Base-by-base conservation (phyloP, 192 early-diverging fungal genomes). In the Linnemannia exigua region DNA sequence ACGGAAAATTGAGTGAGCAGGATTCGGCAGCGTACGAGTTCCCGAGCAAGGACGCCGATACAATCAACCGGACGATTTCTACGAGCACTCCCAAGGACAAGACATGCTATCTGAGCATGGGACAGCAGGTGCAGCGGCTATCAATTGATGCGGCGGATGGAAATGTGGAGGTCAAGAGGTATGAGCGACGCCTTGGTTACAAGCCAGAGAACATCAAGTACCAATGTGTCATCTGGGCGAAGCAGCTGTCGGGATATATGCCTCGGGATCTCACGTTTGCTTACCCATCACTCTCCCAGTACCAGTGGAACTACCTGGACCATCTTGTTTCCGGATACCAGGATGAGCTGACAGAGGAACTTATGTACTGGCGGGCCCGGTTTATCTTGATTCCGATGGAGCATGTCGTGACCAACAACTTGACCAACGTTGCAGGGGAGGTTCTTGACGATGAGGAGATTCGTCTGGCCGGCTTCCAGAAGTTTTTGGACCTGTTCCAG, bases 221-320 rank as follows among this genome's bases (percentile, higher is more conserved):
- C 89, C 88, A 89, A 33, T 97, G 94, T 89, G 91, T 90, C 17
- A 92, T 99, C 48, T 98, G 98, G 97, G 94, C 96, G 36, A 96
- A 94, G 80, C 89, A 95, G 78, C 87, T 90, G 52, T 67, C 81
- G 20, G 88, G 84, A 5, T 99, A 98, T 81, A 52, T 84, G 63
- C 79, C 88, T 1, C 87, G 93, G 38, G 79, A 74, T 0, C 87
- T 95, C 19, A 88, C 77, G 1, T 99, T 99, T 74, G 72, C 77
- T 8, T 98, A 99, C 87, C 94, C 98, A 20, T 87, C 87, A 16
- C 77, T 95, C 28, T 87, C 93, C 6, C 90, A 93, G 54, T 97
- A 98, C 86, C 94, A 95, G 46, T 99, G 98, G 98, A 99, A 98
- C 79, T 96, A 94, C 54, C 89, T 98, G 36, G 98, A 99, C 87